Evolutionary conservation across 352 stramenopile species (phyloP), one percentile per base, ranked within the genome.

Genomic region (Pythium oligandrum): DNA sequence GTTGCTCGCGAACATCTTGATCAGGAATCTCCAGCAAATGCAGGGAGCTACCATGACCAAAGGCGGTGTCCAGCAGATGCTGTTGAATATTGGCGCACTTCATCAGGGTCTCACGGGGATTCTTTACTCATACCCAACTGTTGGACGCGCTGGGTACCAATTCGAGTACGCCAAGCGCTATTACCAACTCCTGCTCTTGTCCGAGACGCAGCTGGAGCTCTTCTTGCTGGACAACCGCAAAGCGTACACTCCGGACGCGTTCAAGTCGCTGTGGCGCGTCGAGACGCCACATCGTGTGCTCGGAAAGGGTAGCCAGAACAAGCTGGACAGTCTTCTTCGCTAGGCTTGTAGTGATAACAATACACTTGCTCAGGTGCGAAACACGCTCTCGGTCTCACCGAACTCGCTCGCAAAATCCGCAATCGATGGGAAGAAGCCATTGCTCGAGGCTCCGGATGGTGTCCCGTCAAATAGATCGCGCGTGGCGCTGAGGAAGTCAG

Each of bases 131-230:
- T 90, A 90, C 48, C 77, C 79, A 38, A 59, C 43, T 3, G 71
- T 80, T 35, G 61, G 53, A 5, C 80, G 69, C 47, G 67, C 70
- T n/a, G 71, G 69, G 5, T 81, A 68, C 31, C 68, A 86, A 42
- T 86, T 94, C 60, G 74, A 92, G 53, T 75, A 86, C 54, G 81
- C 81, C 32, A 94, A 90, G 59, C 62, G 81, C 9, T 91, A 86
- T 52, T 92, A 79, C 48, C 75, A 90, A 54, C 52, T 92, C 32
- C 68, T 90, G 34, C 79, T 73, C 31, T 61, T 90, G 17, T 78
- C 75, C 0, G 78, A 92, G 61, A 86, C 78, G 32, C 81, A 90
- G 49, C 67, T 94, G 35, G 83, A 90, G 40, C 70, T 92, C 34
- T 89, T 89, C 30, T 53, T 94, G 17, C 53, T 94, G 39, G 79